A percentile compares a stretch with the other conserved stretches of the same genome.
phyloP scores from a whole-genome alignment of 2,329 filamentous ascomycete genomes.

The Epichloe coenophiala region DNA sequence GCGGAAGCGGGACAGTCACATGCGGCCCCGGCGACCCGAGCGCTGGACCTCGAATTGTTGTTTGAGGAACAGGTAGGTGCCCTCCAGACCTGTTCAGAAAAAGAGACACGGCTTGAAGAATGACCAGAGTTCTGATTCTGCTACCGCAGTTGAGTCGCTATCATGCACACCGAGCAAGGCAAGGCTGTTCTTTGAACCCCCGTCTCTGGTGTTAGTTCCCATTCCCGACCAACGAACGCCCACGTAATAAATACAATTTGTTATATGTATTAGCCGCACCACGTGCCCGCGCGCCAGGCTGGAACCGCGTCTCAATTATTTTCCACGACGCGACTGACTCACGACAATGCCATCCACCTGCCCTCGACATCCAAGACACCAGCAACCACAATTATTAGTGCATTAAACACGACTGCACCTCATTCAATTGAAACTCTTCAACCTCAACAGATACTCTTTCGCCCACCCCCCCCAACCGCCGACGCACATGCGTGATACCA shows the following conservation, averaged over 20 bases:
- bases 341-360: neutral
- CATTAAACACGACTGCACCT: neutral
- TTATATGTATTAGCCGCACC: slow-evolving; percentile 1
- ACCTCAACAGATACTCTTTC: neutral
- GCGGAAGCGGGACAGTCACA: neutral
- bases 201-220: too few species aligned
- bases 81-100: too few species aligned
- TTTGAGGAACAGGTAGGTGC: too few species aligned
- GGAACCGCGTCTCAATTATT: slow-evolving; percentile 12
- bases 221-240: too few species aligned
- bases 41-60: too few species aligned
- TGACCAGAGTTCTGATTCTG: too few species aligned
- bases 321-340: neutral
- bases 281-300: slow-evolving; percentile 19
- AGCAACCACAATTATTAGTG: neutral
- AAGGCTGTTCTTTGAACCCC: too few species aligned
- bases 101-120: too few species aligned
- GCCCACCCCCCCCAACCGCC: too few species aligned
- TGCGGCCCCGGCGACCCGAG: neutral
- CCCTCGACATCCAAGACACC: neutral
- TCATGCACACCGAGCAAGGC: too few species aligned
- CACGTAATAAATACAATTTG: neutral
- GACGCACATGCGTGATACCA: slow-evolving; percentile 1
- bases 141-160: too few species aligned
- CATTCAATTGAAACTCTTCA: neutral